phyloP scores from a whole-genome alignment of 306 rosid genomes.

The Trichosanthes truncata region DNA sequence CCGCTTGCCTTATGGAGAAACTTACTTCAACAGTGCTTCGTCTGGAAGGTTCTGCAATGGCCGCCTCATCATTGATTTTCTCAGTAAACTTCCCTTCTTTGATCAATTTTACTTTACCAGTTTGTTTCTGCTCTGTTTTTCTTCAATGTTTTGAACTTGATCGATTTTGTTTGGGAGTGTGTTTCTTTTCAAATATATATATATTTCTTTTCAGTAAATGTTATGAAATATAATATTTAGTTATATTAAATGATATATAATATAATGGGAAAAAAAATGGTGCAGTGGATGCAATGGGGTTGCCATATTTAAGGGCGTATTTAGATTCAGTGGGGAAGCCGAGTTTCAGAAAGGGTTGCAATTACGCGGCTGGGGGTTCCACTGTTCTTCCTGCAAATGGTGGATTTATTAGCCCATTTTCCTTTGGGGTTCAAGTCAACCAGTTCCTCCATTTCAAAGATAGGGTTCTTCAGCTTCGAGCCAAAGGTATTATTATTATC shows the following conservation, averaged over 20 bases:
- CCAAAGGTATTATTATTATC: slow-evolving; percentile 25
- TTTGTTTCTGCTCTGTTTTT: neutral
- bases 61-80: slow-evolving; percentile 51
- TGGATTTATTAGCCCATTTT: slow-evolving; percentile 56
- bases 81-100: slow-evolving; percentile 33
- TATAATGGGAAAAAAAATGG: neutral
- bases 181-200: too few relatives aligned
- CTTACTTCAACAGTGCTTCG: slow-evolving; percentile 35
- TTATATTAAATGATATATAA: neutral
- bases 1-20: slow-evolving; percentile 45
- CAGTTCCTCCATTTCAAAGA: slow-evolving; percentile 73
- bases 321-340: slow-evolving; percentile 79
- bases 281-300: slow-evolving; percentile 76
- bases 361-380: slow-evolving; percentile 88
- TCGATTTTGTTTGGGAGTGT: too few relatives aligned
- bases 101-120: neutral
- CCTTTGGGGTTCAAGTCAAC: slow-evolving; percentile 60
- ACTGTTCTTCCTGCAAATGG: slow-evolving; percentile 67
- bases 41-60: slow-evolving; percentile 55
- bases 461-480: slow-evolving; percentile 49
- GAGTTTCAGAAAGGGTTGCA: slow-evolving; percentile 68
- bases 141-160: too few relatives aligned
- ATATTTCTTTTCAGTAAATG: too few relatives aligned
- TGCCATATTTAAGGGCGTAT: slow-evolving; percentile 69
- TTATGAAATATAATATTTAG: too few relatives aligned